phyloP scores from a whole-genome alignment of 2,329 filamentous ascomycete species.

The Podosphaera xanthii region DNA sequence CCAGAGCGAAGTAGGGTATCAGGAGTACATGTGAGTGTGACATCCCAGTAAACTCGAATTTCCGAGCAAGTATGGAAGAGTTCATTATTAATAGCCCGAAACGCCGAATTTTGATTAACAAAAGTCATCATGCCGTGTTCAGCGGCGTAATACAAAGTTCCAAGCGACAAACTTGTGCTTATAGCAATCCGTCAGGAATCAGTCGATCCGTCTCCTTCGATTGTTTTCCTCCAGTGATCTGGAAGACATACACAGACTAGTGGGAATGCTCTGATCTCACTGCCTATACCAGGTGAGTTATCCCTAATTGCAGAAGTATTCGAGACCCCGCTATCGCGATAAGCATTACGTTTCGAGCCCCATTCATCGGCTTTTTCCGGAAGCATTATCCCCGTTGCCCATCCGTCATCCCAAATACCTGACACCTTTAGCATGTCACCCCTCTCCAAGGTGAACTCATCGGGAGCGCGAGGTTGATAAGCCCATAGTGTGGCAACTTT shows the following conservation, averaged over 20 bases:
- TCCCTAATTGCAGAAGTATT: slow-evolving; percentile 44
- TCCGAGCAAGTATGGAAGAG: too few species aligned
- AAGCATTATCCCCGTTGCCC: slow-evolving; percentile 80
- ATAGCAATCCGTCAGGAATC: slow-evolving; percentile 17
- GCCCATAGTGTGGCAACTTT: slow-evolving; percentile 86
- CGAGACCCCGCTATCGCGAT: slow-evolving; percentile 85
- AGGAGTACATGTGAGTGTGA: too few species aligned
- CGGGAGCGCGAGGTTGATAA: slow-evolving; percentile 78
- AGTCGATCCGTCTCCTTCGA: slow-evolving; percentile 64
- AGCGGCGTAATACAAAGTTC: too few species aligned
- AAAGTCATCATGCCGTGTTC: too few species aligned
- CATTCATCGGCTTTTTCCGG: slow-evolving; percentile 73
- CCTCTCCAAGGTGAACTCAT: slow-evolving; percentile 81
- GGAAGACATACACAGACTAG: slow-evolving; percentile 89
- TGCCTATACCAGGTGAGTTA: slow-evolving; percentile 40
- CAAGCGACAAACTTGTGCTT: too few species aligned
- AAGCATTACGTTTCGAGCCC: slow-evolving; percentile 50
- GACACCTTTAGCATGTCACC: slow-evolving; percentile 97
- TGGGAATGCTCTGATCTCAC: slow-evolving; percentile 94
- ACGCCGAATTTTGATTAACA: too few species aligned
- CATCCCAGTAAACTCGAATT: too few species aligned
- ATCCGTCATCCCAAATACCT: slow-evolving; percentile 97
- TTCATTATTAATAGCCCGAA: too few species aligned
- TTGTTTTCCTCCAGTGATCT: slow-evolving; percentile 90
- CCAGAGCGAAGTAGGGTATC: too few species aligned